Percentiles rank a stretch among this genome's conserved stretches.
Conservation (phyloP, 2,329 filamentous ascomycete species). For the Fusarium sp. region DNA sequence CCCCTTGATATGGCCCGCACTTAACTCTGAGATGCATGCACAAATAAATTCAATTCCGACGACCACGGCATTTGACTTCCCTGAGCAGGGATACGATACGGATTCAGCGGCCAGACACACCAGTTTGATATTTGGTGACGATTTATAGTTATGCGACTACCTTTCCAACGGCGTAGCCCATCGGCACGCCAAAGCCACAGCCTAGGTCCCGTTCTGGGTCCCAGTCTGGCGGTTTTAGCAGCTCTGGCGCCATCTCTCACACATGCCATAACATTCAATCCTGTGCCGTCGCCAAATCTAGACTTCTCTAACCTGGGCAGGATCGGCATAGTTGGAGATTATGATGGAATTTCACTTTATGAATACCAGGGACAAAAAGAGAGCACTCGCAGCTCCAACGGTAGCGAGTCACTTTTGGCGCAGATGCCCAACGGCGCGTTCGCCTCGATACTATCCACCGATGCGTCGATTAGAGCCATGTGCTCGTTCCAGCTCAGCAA, state of each 20-base stretch:
- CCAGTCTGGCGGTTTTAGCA: constrained; percentile 51
- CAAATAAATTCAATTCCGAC: constrained; percentile 24
- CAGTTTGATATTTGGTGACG: constrained; percentile 26
- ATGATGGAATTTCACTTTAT: constrained; percentile 90
- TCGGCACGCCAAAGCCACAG: constrained; percentile 49
- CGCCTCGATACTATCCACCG: constrained; percentile 74
- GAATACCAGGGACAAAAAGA: constrained; percentile 83
- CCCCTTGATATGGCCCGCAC: constrained; percentile 42
- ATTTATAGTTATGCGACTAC: constrained; percentile 57
- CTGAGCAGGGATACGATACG: constrained; percentile 4
- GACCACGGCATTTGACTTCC: constrained; percentile 15
- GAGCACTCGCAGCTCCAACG: constrained; percentile 72
- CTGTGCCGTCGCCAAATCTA: constrained; percentile 74
- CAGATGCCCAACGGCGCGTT: constrained; percentile 88
- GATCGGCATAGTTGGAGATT: constrained; percentile 87
- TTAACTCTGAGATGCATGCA: constrained; percentile 43
- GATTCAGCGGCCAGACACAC: constrained; percentile 1
- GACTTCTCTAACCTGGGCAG: constrained; percentile 81
- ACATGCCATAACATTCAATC: constrained; percentile 64
- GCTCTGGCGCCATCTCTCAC: constrained; percentile 53
- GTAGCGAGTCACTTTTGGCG: constrained; percentile 80
- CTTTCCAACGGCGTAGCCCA: constrained; percentile 51
- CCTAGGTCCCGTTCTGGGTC: constrained; percentile 35
- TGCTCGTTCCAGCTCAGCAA: constrained; percentile 76
- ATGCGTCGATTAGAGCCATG: constrained; percentile 88